Conservation (phyloP, 2,329 filamentous ascomycete species). For the Septoria petroselini region DNA sequence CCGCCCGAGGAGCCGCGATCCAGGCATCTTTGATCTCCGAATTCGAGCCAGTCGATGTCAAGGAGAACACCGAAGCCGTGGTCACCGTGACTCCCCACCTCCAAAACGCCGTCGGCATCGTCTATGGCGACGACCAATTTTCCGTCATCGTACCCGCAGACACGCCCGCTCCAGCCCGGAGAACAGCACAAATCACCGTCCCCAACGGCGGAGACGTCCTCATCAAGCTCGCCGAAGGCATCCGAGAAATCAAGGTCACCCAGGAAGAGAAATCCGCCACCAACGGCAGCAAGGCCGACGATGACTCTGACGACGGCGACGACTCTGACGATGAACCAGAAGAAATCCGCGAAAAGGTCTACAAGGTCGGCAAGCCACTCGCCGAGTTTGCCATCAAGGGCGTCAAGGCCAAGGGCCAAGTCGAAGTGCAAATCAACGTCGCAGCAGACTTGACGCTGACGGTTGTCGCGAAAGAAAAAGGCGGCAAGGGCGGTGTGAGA, state of each 20-base stretch:
- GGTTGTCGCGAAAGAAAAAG: conserved; percentile 79
- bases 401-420: conserved; percentile 82
- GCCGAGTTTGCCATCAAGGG: conserved; percentile 82
- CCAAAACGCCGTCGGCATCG: conserved; percentile 80
- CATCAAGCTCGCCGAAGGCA: conserved; percentile 82
- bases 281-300: conserved; percentile 56
- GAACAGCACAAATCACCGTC: conserved; percentile 72
- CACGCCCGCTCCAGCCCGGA: conserved; percentile 84
- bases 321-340: conserved; percentile 73
- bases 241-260: conserved; percentile 87
- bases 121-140: conserved; percentile 70
- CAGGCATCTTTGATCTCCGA: conserved; percentile 93
- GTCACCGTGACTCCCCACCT: conserved; percentile 94
- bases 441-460: conserved; percentile 74
- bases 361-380: conserved; percentile 79
- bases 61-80: conserved; percentile 91
- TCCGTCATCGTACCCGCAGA: conserved; percentile 77
- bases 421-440: conserved; percentile 92
- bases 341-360: conserved; percentile 83
- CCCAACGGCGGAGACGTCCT: conserved; percentile 83
- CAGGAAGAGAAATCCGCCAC: conserved; percentile 71
- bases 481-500: conserved; percentile 78
- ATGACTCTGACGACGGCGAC: conserved; percentile 57
- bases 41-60: conserved; percentile 89
- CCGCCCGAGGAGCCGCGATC: conserved; percentile 85